Evolutionary conservation across 2,329 filamentous ascomycete species (phyloP).

Genomic region (Epichloe festucae): DNA sequence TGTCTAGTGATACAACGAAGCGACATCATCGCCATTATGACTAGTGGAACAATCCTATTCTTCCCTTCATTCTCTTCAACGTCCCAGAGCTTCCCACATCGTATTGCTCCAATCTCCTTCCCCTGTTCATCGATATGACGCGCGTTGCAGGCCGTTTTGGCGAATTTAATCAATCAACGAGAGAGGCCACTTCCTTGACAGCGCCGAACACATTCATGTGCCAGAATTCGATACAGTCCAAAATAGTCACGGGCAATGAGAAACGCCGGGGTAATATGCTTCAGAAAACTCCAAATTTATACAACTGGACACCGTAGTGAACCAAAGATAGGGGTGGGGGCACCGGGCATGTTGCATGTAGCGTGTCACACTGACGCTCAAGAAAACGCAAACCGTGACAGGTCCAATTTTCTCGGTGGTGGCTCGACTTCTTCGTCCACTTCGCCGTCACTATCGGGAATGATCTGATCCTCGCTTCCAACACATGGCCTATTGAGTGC

Average conservation of each 20-base stretch:
- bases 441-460: constrained; percentile 38
- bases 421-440: constrained; percentile 25
- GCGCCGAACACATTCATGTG: not conserved
- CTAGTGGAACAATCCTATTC: not conserved
- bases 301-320: not conserved
- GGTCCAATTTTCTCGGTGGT: constrained; percentile 26
- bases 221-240: not conserved
- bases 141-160: no score
- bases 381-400: constrained; percentile 35
- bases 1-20: not conserved
- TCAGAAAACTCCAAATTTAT: not conserved
- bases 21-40: not conserved
- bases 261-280: constrained; percentile 7
- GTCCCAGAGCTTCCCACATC: not conserved
- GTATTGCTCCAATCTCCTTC: not conserved
- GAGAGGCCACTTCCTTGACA: not conserved
- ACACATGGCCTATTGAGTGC: constrained; percentile 29
- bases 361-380: constrained; percentile 9
- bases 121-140: no score
- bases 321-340: not conserved
- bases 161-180: not conserved
- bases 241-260: not conserved
- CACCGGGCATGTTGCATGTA: not conserved
- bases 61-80: not conserved
- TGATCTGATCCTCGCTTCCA: constrained; percentile 45